Base-by-base conservation (phyloP, 1,284 basidiomycete genomes). In the Austroboletus niveus region DNA sequence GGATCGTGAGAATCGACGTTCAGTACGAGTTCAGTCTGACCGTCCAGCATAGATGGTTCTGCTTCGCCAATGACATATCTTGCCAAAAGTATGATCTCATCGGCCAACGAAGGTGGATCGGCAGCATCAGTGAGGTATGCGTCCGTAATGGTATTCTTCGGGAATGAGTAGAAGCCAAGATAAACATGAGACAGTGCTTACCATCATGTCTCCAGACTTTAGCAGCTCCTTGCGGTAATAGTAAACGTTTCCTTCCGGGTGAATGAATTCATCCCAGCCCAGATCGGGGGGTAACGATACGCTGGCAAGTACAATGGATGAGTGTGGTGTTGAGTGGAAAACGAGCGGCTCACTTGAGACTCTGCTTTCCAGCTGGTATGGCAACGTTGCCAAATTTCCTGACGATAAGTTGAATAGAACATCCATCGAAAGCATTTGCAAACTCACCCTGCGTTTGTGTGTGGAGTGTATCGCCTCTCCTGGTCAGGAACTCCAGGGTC, bases 141-240 rank as follows among this genome's bases (percentile, higher is more conserved):
- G 9, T 60, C 59, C 43, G 61, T 63, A 43, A 57, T 57, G 40
- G 62, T 38, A 27, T 48, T 59, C 59, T 64, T 15, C 39, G 17
- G 49, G 42, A 48, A 0, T 11, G 47, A 10, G 46, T 9, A 5
- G 15, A 34, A 47, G 20, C 22, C 24, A 41, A 27, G 14, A 15
- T 12, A 14, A 27, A 41, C 9, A 27, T 27, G 22, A 27, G 22
- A 24, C 22, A 24, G 5, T 24, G 5, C 14, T 8, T 24, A 41
- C 24, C 22, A 27, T 41, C 7, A 41, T 41, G 24, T 41, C 24
- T 17, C 7, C 42, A 20, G n/a, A 45, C 3, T 9, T 14, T 15
- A 32, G 15, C 15, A 11, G 3, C 9, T 43, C 29, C 7, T 43
- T 31, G 15, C 60, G 57, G 34, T 49, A 51, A 38, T 45, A 64